phyloP scores from a whole-genome alignment of 2,329 filamentous ascomycete genomes.

The Epichloe elymi region DNA sequence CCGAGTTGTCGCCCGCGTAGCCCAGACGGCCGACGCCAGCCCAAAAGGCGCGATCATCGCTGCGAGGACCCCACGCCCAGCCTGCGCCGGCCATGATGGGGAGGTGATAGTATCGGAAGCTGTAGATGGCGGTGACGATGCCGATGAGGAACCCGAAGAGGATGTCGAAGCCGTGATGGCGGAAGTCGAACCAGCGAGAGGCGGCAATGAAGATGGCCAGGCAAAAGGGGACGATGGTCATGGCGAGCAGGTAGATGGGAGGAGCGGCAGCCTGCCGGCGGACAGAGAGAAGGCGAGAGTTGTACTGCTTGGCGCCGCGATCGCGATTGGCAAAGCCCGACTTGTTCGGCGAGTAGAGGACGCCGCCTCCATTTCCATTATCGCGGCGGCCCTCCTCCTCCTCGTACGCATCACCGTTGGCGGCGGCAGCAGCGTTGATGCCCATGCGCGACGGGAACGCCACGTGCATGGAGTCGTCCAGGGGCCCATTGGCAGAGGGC shows the following conservation, averaged over 20 bases:
- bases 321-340: constrained; percentile 10
- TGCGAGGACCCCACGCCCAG: constrained; percentile 80
- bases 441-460: constrained; percentile 62
- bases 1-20: constrained; percentile 33
- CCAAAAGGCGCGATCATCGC: constrained; percentile 61
- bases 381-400: constrained; percentile 20
- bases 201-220: constrained; percentile 69
- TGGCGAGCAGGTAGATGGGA: constrained; percentile 60
- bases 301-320: constrained; percentile 12
- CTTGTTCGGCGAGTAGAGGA: constrained; percentile 6
- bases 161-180: constrained; percentile 88
- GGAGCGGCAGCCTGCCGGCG: constrained; percentile 70
- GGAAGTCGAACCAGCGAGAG: constrained; percentile 77
- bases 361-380: not conserved
- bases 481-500: constrained; percentile 26
- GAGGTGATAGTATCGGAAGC: constrained; percentile 77
- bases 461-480: constrained; percentile 37
- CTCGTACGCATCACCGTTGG: constrained; percentile 14
- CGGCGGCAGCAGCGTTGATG: not conserved
- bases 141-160: constrained; percentile 75
- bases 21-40: constrained; percentile 53
- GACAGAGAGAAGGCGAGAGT: constrained; percentile 21
- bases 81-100: constrained; percentile 63
- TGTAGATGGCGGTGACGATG: constrained; percentile 53
- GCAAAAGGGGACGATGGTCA: constrained; percentile 59